Base-by-base conservation (phyloP, 345 rosid species). In the Kandelia obovata region DNA sequence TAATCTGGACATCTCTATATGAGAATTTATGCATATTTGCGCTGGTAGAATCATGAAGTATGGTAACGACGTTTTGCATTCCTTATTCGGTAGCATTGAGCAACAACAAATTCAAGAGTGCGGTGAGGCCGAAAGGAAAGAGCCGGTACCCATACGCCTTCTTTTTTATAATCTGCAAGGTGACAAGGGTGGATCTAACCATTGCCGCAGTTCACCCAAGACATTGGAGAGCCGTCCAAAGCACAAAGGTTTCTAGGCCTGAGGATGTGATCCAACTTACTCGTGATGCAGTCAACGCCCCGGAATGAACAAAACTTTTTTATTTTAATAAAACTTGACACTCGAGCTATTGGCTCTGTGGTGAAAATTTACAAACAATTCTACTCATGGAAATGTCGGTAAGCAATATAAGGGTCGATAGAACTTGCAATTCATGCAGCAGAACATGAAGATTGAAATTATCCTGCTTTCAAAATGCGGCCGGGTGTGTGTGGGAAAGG, bases 61-160 rank as follows among this genome's bases (percentile, higher is more conserved):
- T 43, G 49, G 49, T 19, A 43, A 43, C 17, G 15, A 10, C 15
- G 46, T 10, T 39, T 39, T 39, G 46, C 46, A 39, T 39, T 39
- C 46, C 46, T 10, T 39, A 16, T 39, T 39, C 16, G 15, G 46
- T 10, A 11, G 15, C 46, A 10, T 39, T 74, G 78, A 87, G 84
- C 81, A 83, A 85, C 81, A 75, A 83, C 25, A 82, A 77, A 49
- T 80, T 85, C 77, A 82, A 76, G 74, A 87, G 89, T 62, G 82
- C 83, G 37, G 80, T 80, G 78, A 80, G 87, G 52, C 69, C 80
- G 0, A 19, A 55, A 61, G 83, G 73, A 16, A 75, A 39, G 43
- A 75, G 77, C 62, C 68, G 92, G 9, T 21, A 69, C 61, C 83
- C 89, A 11, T 79, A 69, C 53, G 85, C 81, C 16, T 83, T 83